phyloP scores from a whole-genome alignment of 2,329 filamentous ascomycete genomes.

The Monosporascus cannonballus region DNA sequence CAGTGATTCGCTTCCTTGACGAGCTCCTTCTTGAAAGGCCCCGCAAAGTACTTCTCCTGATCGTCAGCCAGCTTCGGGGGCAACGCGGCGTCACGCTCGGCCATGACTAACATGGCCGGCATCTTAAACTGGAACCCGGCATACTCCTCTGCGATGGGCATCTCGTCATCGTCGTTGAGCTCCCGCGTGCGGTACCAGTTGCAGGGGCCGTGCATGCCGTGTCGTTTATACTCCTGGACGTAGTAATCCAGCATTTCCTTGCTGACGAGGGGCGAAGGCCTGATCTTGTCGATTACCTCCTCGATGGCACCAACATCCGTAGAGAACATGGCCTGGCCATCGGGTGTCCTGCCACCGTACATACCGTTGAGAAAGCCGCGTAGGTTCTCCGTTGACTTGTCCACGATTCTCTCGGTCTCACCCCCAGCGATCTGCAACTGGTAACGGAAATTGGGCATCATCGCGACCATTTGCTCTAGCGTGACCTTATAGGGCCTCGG shows the following conservation, averaged over 20 bases:
- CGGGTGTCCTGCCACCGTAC: slow-evolving; percentile 58
- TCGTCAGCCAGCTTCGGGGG: slow-evolving; percentile 62
- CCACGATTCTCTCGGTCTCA: slow-evolving; percentile 56
- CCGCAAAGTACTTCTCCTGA: slow-evolving; percentile 64
- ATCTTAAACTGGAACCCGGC: slow-evolving; percentile 52
- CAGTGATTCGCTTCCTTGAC: slow-evolving; percentile 62
- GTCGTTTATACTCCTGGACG: slow-evolving; percentile 60
- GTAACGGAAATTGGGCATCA: slow-evolving; percentile 69
- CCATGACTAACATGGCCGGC: slow-evolving; percentile 71
- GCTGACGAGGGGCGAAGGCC: slow-evolving; percentile 52
- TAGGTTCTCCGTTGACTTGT: slow-evolving; percentile 49
- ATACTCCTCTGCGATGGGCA: slow-evolving; percentile 51
- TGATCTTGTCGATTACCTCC: slow-evolving; percentile 54
- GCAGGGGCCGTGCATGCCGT: slow-evolving; percentile 71
- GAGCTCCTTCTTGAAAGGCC: slow-evolving; percentile 57
- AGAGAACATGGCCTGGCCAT: slow-evolving; percentile 52
- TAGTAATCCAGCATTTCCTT: slow-evolving; percentile 74
- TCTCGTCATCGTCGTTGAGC: slow-evolving; percentile 74
- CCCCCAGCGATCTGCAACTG: slow-evolving; percentile 73
- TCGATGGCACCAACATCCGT: slow-evolving; percentile 57
- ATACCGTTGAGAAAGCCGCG: slow-evolving; percentile 64
- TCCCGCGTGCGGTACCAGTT: slow-evolving; percentile 81
- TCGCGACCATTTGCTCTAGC: slow-evolving; percentile 52
- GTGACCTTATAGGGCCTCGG: slow-evolving; percentile 48
- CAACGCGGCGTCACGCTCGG: slow-evolving; percentile 64